Evolutionary conservation across 2,329 filamentous ascomycete species (phyloP).

Genomic region (Claviceps sp.): DNA sequence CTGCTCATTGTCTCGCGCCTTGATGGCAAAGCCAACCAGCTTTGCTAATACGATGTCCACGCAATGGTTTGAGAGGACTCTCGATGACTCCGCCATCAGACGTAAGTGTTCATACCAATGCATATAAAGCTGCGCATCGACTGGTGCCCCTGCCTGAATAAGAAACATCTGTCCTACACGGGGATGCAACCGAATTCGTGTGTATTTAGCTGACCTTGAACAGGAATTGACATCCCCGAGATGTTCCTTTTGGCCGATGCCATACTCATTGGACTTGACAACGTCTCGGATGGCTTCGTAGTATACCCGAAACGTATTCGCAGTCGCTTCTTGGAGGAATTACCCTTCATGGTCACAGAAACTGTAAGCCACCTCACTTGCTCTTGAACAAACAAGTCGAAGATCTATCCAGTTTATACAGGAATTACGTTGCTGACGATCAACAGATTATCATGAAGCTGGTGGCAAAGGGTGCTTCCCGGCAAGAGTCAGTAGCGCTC

Average conservation of each 20-base stretch:
- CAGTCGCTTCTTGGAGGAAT: slow-evolving; percentile 54
- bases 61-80: slow-evolving; percentile 49
- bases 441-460: slow-evolving; percentile 60
- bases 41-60: slow-evolving; percentile 19
- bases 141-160: not conserved
- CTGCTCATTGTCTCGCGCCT: slow-evolving; percentile 22
- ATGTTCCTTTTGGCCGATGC: slow-evolving; percentile 55
- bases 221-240: slow-evolving; percentile 47
- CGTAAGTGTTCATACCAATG: slow-evolving; percentile 16
- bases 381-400: not conserved
- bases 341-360: slow-evolving; percentile 72
- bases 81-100: slow-evolving; percentile 65
- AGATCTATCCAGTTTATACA: too few relatives aligned
- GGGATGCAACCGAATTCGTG: not conserved
- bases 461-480: slow-evolving; percentile 52
- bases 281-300: slow-evolving; percentile 55
- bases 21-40: slow-evolving; percentile 24
- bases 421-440: slow-evolving; percentile 3
- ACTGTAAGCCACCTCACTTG: slow-evolving; percentile 1
- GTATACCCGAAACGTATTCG: slow-evolving; percentile 66
- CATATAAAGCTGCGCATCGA: not conserved
- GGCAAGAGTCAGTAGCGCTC: slow-evolving; percentile 43
- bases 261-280: slow-evolving; percentile 53
- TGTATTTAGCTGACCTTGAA: slow-evolving; percentile 21
- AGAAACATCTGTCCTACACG: not conserved